Evolutionary conservation across 1,139 yeast genomes (phyloP).

Genomic region (Diutina sp.): DNA sequence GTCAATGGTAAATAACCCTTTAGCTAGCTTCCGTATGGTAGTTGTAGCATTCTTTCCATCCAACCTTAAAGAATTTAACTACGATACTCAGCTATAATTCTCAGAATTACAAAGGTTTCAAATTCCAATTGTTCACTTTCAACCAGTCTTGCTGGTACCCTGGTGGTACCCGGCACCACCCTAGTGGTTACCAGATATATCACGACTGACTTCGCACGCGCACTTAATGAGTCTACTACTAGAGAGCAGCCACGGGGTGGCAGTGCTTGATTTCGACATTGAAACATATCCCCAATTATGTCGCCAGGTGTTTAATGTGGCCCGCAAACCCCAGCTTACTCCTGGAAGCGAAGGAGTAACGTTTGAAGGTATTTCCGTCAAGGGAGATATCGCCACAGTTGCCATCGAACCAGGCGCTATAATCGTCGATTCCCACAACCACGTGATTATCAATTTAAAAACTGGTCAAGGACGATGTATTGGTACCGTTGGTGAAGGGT

Average conservation of each 20-base stretch:
- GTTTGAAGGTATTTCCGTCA: background rate
- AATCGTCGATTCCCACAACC: background rate
- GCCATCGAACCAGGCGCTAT: background rate
- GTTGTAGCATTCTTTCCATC: no score
- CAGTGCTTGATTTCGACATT: slow-evolving; percentile 39
- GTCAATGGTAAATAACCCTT: no score
- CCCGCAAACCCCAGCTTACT: slow-evolving; percentile 10
- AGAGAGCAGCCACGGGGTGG: slow-evolving; percentile 40
- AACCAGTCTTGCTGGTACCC: background rate
- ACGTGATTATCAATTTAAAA: background rate
- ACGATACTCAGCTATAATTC: no score
- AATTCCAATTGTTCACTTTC: background rate
- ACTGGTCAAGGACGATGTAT: background rate
- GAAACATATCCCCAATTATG: slow-evolving; percentile 25
- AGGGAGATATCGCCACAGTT: background rate
- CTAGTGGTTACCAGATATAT: background rate
- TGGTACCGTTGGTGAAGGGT: slow-evolving; percentile 10
- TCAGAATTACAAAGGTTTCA: no score
- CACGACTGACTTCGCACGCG: background rate
- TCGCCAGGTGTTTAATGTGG: slow-evolving; percentile 40
- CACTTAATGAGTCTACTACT: slow-evolving; percentile 40
- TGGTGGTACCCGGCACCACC: background rate
- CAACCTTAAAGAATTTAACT: no score
- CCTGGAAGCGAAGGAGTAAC: background rate
- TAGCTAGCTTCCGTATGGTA: no score